A percentile compares a stretch with the other conserved stretches of the same genome.
These are phyloP conservation scores for Penicillium sp. DNA, from an alignment of 2,329 filamentous ascomycete species.

Conservation along the genomic window DNA sequence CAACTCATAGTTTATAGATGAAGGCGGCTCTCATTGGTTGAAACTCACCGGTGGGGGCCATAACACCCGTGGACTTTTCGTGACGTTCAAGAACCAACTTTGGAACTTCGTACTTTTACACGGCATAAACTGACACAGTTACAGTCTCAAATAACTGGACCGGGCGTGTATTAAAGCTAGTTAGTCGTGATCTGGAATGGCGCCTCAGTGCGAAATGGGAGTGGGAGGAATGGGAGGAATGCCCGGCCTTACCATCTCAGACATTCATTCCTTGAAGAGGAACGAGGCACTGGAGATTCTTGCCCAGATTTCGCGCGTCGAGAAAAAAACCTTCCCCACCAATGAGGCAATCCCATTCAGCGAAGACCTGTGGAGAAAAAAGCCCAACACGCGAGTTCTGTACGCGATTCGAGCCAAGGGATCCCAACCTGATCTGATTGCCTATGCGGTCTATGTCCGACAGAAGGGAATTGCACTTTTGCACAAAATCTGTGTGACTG, in stretches of 20 bases:
- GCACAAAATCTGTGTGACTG: slow-evolving; percentile 53
- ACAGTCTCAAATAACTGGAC: neutral
- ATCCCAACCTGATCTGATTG: slow-evolving; percentile 33
- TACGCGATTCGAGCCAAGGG: slow-evolving; percentile 29
- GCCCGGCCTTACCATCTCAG: slow-evolving; percentile 26
- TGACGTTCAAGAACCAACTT: neutral
- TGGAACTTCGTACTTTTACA: neutral
- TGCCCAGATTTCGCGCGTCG: slow-evolving; percentile 39
- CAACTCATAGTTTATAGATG: neutral
- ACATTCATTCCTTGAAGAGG: slow-evolving; percentile 40
- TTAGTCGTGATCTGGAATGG: slow-evolving; percentile 21
- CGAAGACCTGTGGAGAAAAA: slow-evolving; percentile 46
- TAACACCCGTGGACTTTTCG: neutral
- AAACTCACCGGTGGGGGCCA: slow-evolving; percentile 1
- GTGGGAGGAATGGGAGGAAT: slow-evolving; percentile 8
- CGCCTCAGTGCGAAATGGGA: slow-evolving; percentile 15
- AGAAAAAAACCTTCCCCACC: slow-evolving; percentile 52
- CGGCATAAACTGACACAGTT: neutral
- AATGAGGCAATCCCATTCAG: slow-evolving; percentile 52
- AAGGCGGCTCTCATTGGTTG: neutral
- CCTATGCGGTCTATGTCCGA: slow-evolving; percentile 50
- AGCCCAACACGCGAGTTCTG: slow-evolving; percentile 48
- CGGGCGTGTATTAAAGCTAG: neutral
- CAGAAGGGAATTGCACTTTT: slow-evolving; percentile 47
- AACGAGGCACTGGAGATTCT: slow-evolving; percentile 38